Evolutionary conservation across 345 rosid genomes (phyloP).

Genomic region (Dimocarpus longan): DNA sequence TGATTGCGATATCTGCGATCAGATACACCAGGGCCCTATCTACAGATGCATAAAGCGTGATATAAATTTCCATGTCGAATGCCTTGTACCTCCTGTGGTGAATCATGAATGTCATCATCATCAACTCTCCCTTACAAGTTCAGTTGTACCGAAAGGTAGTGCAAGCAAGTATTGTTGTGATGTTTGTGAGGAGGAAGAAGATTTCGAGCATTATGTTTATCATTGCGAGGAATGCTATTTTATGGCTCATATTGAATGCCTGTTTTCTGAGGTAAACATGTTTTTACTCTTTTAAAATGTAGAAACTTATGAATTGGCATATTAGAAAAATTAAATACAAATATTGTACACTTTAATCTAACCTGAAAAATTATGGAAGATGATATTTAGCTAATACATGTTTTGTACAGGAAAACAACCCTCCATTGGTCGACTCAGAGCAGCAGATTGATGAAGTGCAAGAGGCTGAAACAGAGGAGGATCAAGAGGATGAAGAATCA

Average conservation of each 20-base stretch:
- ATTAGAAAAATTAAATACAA: no score
- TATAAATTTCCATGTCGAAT: background rate
- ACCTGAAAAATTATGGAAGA: no score
- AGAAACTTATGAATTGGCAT: no score
- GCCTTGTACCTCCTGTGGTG: background rate
- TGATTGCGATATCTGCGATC: background rate
- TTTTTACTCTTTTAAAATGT: background rate
- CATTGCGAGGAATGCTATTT: background rate
- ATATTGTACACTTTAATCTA: no score
- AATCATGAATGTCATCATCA: background rate
- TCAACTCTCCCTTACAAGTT: background rate
- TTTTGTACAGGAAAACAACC: no score
- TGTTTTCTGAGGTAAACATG: background rate
- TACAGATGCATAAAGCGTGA: background rate
- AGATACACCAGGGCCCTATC: background rate
- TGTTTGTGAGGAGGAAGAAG: background rate
- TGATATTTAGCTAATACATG: no score
- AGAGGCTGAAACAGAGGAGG: no score
- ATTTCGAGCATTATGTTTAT: background rate
- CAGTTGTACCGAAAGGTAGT: background rate
- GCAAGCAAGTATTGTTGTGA: background rate
- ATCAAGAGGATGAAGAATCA: no score
- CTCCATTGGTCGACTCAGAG: no score
- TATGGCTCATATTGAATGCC: constrained; percentile 3
- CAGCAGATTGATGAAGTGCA: no score